Conservation (phyloP, 176 grass and related monocot species). For the Aegilops bicornis region DNA sequence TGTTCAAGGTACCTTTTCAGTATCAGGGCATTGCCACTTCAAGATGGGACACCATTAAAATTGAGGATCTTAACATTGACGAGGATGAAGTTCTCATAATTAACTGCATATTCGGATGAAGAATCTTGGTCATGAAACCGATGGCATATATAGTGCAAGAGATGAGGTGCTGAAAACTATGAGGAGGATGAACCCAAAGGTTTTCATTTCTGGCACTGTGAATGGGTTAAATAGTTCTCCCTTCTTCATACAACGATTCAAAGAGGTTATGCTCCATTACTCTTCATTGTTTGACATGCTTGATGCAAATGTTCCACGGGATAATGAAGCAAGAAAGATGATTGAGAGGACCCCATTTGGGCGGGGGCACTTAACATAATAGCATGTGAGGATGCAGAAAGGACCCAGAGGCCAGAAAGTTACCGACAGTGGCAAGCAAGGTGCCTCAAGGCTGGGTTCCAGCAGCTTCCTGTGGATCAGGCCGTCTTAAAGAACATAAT, state of each 20-base stretch:
- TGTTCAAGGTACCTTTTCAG: conserved; percentile 58
- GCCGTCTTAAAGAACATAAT: not conserved
- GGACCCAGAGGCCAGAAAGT: conserved; percentile 33
- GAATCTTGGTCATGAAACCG: conserved; percentile 50
- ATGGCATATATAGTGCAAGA: conserved; percentile 34
- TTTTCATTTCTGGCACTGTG: conserved; percentile 51
- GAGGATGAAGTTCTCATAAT: conserved; percentile 61
- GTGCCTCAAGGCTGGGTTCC: too few relatives aligned
- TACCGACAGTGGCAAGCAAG: too few relatives aligned
- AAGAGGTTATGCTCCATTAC: conserved; percentile 44
- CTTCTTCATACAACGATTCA: conserved; percentile 48
- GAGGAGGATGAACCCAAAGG: conserved; percentile 50
- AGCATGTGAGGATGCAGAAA: conserved; percentile 54
- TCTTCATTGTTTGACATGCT: conserved; percentile 61
- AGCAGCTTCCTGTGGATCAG: too few relatives aligned
- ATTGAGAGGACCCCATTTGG: too few relatives aligned
- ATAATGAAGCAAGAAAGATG: too few relatives aligned
- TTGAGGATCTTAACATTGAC: conserved; percentile 44
- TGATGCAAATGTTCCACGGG: conserved; percentile 37
- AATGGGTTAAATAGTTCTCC: conserved; percentile 44
- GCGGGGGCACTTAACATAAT: conserved; percentile 33
- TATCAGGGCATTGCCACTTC: conserved; percentile 14
- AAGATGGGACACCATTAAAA: conserved; percentile 37
- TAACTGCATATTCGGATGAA: conserved; percentile 39
- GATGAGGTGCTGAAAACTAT: conserved; percentile 57